Conservation (phyloP, 176 grass and related monocot genomes). For the Chrysopogon serrulatus region DNA sequence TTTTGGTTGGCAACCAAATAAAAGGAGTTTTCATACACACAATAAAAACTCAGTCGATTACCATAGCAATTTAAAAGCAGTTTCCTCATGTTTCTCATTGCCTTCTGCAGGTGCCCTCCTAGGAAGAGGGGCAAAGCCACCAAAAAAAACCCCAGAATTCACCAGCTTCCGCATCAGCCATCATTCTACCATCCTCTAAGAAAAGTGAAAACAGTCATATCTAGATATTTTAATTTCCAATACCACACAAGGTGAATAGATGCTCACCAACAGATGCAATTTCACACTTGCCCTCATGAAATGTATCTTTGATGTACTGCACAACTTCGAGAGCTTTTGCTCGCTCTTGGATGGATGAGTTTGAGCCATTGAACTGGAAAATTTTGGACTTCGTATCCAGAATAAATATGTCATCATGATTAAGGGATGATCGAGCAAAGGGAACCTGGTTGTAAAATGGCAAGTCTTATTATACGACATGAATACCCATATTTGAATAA, state of each 20-base stretch:
- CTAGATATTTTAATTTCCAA: not conserved
- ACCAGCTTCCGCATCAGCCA: constrained; percentile 94
- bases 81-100: constrained; percentile 38
- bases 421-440: constrained; percentile 86
- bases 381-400: constrained; percentile 94
- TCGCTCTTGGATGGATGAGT: constrained; percentile 97
- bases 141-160: constrained; percentile 97
- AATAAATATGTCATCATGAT: constrained; percentile 97
- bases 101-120: constrained; percentile 55
- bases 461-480: constrained; percentile 10
- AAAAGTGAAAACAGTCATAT: constrained; percentile 33
- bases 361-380: constrained; percentile 98
- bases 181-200: constrained; percentile 93
- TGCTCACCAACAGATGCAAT: constrained; percentile 85
- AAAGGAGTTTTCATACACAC: not conserved
- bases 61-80: constrained; percentile 63
- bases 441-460: constrained; percentile 62
- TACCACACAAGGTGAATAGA: constrained; percentile 12
- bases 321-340: constrained; percentile 99
- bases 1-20: constrained; percentile 1
- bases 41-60: constrained; percentile 6
- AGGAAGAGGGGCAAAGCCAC: constrained; percentile 97
- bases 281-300: constrained; percentile 86
- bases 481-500: not conserved
- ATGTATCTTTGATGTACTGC: constrained; percentile 96